Base-by-base conservation (phyloP, 257 asterid genomes). In the Avicennia marina region DNA sequence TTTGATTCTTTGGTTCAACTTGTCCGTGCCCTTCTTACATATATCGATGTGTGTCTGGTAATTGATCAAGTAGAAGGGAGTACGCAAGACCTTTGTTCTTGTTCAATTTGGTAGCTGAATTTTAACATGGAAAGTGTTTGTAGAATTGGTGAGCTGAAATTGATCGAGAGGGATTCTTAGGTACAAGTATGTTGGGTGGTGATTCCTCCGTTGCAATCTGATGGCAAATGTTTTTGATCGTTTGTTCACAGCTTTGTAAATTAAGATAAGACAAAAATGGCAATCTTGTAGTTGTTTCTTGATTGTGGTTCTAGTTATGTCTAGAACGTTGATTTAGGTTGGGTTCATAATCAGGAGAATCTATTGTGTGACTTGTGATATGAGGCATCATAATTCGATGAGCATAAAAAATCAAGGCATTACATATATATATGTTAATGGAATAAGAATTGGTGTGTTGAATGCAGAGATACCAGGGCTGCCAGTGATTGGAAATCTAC, bases 381-480 rank as follows among this genome's bases (percentile, higher is more conserved):
- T n/a, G n/a, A n/a, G n/a, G n/a, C n/a, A n/a, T n/a, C n/a, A 15
- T 26, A 0, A 56, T 5, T 54, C 20, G 1, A 13, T 43, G 22
- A 27, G 26, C 24, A 3, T 24, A n/a, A n/a, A n/a, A n/a, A n/a
- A n/a, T n/a, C n/a, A n/a, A n/a, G n/a, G n/a, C n/a, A 3, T 12
- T 2, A 4, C 2, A 11, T 19, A 3, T 2, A 29, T n/a, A 27
- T 5, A 2, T 16, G 4, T 7, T 27, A 21, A 7, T 3, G 7
- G 19, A 15, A 42, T 24, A 52, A 48, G 39, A 22, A 43, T 20
- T 34, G 41, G 33, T 64, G 58, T 32, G 22, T 71, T 74, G 52
- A 57, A 17, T 80, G 90, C 83, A 88, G 98, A 60, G 65, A 74
- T 91, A 10, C 83, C 91, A 18, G 98, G 98, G 8, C 29, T 86